These are phyloP conservation scores for Helicostylum pulchrum DNA, from an alignment of 192 early-diverging fungal genomes.

Conservation along the genomic window DNA sequence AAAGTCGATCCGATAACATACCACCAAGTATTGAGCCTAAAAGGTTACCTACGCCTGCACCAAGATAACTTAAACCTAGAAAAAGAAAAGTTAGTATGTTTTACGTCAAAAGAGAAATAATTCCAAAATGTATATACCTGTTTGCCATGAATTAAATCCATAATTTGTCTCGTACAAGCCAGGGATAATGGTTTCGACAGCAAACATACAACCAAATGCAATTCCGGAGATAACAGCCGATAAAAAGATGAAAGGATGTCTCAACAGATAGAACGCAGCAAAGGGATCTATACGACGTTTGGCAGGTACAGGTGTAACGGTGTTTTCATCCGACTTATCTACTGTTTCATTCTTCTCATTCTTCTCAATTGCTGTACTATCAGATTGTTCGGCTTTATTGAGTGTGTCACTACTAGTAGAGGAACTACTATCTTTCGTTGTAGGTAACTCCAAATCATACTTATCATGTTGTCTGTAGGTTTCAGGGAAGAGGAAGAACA, in stretches of 20 bases:
- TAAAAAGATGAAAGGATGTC: conserved; percentile 39
- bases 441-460: not conserved
- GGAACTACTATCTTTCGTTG: conserved; percentile 1
- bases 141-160: conserved; percentile 28
- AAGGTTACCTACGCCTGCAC: conserved; percentile 43
- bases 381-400: not conserved
- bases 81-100: not conserved
- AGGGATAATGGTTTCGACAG: conserved; percentile 38
- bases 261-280: conserved; percentile 23
- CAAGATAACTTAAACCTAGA: conserved; percentile 38
- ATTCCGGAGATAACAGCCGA: conserved; percentile 39
- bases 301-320: not conserved
- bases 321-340: too few species aligned
- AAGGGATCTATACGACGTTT: conserved; percentile 1
- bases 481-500: conserved; percentile 44
- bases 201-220: conserved; percentile 48
- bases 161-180: conserved; percentile 13
- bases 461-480: conserved; percentile 36
- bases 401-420: not conserved
- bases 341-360: too few species aligned
- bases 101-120: not conserved
- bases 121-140: conserved; percentile 10
- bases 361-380: too few species aligned
- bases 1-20: conserved; percentile 37
- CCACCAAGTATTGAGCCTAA: conserved; percentile 40